Base-by-base conservation (phyloP, 805 yeast genomes). In the Saccharomycopsis sp. region DNA sequence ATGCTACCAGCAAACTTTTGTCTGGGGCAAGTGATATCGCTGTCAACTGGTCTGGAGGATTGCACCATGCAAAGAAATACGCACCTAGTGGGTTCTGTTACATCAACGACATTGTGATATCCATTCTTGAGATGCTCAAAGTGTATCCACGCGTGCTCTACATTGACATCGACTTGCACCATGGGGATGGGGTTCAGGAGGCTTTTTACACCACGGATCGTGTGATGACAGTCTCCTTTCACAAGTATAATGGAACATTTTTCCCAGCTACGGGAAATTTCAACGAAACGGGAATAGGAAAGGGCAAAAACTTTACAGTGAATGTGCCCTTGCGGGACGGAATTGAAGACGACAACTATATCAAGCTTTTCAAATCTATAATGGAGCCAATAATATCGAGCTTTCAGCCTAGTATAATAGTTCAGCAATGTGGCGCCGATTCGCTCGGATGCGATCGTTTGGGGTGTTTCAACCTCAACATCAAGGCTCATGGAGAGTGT, bases 381-480 rank as follows among this genome's bases (percentile, higher is more conserved):
- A 85, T 92, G 79, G 89, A 86, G 63, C 96, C 95, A n/a, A 80
- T 92, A 56, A 89, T 92, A 69, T 84, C 88, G 51, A 88, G 89
- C 77, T 92, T 86, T 73, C 92, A 87, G 70, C 99, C 99, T 3
- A 85, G 96, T 3, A 94, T 89, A 1, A 91, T 92, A 34, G 97
- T 92, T 1, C 87, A 91, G 67, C 99, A 92, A 73, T 91, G 97
- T 75, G 99, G 99, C 56, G 98, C 97, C 34, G 99, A 92, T 69
- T 90, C 97, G 2, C 75, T 92, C 51, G 94, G 97, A 1, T 90
- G 91, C 61, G 99, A 92, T 71, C 80, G 97, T 61, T 74, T 92
- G 53, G 99, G 99, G 5, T 88, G 96, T 71, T 94, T 92, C 78
- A 92, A 92, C 70, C 74, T 92, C 64, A 88, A 91, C 64, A 91